Evolutionary conservation across 2,329 filamentous ascomycete species (phyloP).

Genomic region (Pseudogymnoascus sp.): DNA sequence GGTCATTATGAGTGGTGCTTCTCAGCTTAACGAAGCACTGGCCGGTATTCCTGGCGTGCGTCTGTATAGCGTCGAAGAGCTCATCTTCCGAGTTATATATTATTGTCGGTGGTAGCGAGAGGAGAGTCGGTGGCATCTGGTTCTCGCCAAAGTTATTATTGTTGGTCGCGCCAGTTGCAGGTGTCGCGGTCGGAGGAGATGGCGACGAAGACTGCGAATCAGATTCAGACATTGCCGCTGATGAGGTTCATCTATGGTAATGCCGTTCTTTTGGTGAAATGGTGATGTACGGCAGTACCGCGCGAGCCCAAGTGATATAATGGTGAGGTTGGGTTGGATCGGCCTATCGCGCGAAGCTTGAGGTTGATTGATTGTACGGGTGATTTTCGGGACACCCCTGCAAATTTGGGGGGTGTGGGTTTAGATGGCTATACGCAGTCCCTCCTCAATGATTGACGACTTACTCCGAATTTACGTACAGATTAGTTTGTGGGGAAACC

Average conservation of each 20-base stretch:
- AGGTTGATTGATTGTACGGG: not conserved
- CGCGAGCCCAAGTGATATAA: not conserved
- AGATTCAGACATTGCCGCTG: not conserved
- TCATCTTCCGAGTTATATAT: slow-evolving; percentile 9
- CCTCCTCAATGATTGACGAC: not conserved
- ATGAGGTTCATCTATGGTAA: not conserved
- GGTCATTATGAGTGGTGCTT: slow-evolving; percentile 10
- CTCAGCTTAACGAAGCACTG: slow-evolving; percentile 11
- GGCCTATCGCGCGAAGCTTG: not conserved
- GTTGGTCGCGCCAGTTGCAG: not conserved
- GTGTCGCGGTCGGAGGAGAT: not conserved
- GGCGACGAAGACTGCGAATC: not conserved
- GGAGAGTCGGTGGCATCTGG: not conserved
- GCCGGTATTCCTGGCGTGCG: not conserved
- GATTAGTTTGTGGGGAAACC: not conserved
- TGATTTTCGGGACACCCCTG: not conserved
- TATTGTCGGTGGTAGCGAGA: not conserved
- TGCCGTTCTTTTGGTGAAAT: not conserved
- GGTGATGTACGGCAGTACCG: not conserved
- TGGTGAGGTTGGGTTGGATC: not conserved
- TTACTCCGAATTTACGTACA: not conserved
- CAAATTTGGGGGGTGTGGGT: not conserved
- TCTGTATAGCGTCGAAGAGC: slow-evolving; percentile 3
- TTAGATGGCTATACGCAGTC: not conserved
- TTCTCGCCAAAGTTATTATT: not conserved